Evolutionary conservation across 164 flowering plant species (phyloP).

Genomic region (Nymphaea thermarum): DNA sequence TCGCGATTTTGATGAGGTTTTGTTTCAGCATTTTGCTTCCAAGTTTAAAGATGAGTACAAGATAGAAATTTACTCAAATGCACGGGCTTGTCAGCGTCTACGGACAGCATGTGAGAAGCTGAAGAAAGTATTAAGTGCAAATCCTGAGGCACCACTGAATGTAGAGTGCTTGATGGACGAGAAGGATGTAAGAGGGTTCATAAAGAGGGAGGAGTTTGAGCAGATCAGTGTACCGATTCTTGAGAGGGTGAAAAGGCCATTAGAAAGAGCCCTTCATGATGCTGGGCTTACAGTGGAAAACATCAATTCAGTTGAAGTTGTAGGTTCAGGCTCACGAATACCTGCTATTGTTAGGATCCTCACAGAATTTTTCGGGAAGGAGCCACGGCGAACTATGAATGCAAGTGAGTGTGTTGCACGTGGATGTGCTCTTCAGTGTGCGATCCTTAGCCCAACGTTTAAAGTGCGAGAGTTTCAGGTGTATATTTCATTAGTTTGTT

Average conservation of each 20-base stretch:
- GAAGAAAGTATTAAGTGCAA: conserved; percentile 85
- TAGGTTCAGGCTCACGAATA: conserved; percentile 83
- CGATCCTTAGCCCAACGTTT: conserved; percentile 84
- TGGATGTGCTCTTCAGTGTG: conserved; percentile 80
- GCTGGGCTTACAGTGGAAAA: conserved; percentile 59
- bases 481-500: background rate
- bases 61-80: conserved; percentile 72
- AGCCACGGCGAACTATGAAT: conserved; percentile 90
- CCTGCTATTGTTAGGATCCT: conserved; percentile 78
- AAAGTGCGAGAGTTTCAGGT: conserved; percentile 94
- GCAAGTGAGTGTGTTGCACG: conserved; percentile 93
- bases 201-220: conserved; percentile 87
- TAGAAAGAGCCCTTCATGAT: conserved; percentile 70
- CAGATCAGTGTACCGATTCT: conserved; percentile 59
- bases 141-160: conserved; percentile 75
- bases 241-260: conserved; percentile 72
- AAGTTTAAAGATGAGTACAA: conserved; percentile 71
- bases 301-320: conserved; percentile 74
- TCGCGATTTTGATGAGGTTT: conserved; percentile 79
- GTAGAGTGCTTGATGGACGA: conserved; percentile 98
- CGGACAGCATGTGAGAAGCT: conserved; percentile 75
- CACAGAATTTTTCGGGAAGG: conserved; percentile 79
- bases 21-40: conserved; percentile 65
- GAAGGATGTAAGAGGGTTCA: conserved; percentile 75
- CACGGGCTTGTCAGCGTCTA: conserved; percentile 67